Evolutionary conservation across 768 basidiomycete species (phyloP), one percentile per base, ranked within the genome.

Genomic region (Imleria badia): DNA sequence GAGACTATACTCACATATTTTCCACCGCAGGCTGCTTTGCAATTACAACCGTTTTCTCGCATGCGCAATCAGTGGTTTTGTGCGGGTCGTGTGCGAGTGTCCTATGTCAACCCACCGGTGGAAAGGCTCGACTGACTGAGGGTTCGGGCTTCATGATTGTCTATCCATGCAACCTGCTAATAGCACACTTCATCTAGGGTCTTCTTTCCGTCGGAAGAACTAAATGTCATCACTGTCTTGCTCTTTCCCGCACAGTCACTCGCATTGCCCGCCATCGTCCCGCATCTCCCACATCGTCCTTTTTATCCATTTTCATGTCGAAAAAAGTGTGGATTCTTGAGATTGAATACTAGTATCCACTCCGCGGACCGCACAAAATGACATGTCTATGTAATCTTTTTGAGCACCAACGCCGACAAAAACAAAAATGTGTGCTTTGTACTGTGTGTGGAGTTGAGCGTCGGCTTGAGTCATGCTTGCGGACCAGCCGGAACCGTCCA

Each of bases 31-130:
- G 93, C 60, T 96, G 94, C 82, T 94, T 94, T 73, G 84, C 86
- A 64, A 92, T 94, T 74, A 94, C 94, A 66, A 95, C 94, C 62
- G 95, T 98, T 67, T 99, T 99, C 86, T 98, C 97, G 61, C 96
- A 99, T 76, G 95, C 96, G 36, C 94, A 98, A 77, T 96, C 94
- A 59, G 97, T 98, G 59, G 94, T 98, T 46, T 79, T 94, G 68
- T 99, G 97, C 74, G 83, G 83, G 52, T 87, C 91, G 45, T 99
- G 97, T 83, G 84, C 91, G 52, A 90, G 87, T 65, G 89, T 98
- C 57, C 81, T 99, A 64, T 98, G 95, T 84, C 96, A 98, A 74
- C 96, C 96, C 50, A 96, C 94, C 33, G 95, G 97, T 79, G 97
- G 97, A 78, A 96, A 88, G 80, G 95, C 95, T 62, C 86, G 94